These are phyloP conservation scores for Hanseniaspora valbyensis DNA, from an alignment of 805 yeast genomes.

Conservation along the genomic window DNA sequence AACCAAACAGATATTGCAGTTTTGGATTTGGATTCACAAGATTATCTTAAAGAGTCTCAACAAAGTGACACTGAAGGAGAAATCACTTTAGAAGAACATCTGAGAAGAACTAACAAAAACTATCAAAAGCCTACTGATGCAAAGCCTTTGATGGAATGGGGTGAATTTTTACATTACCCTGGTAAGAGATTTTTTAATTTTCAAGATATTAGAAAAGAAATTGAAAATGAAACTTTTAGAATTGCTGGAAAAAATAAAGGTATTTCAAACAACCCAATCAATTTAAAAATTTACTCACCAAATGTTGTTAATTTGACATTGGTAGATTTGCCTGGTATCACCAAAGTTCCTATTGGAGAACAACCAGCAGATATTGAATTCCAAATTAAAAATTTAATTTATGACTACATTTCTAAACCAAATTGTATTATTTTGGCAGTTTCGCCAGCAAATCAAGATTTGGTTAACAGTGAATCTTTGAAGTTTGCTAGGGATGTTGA, in stretches of 20 bases:
- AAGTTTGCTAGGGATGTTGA: slow-evolving; percentile 96
- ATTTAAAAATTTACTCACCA: slow-evolving; percentile 85
- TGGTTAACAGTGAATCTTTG: slow-evolving; percentile 93
- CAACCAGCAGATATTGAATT: slow-evolving; percentile 95
- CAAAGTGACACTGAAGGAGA: slow-evolving; percentile 19
- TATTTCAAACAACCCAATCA: slow-evolving; percentile 84
- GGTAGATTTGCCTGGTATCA: slow-evolving; percentile 93
- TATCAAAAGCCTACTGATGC: slow-evolving; percentile 7
- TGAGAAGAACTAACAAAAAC: slow-evolving; percentile 31
- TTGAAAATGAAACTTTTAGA: slow-evolving; percentile 77
- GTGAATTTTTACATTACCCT: slow-evolving; percentile 89
- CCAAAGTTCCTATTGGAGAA: slow-evolving; percentile 98
- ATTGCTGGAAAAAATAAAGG: slow-evolving; percentile 68
- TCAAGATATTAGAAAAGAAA: slow-evolving; percentile 79
- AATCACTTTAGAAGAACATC: slow-evolving; percentile 56
- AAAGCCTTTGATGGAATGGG: slow-evolving; percentile 58
- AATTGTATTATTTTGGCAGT: slow-evolving; percentile 91
- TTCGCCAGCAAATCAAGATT: slow-evolving; percentile 90
- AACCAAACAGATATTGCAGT: slow-evolving; percentile 29
- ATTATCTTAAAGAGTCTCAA: slow-evolving; percentile 17
- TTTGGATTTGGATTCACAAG: slow-evolving; percentile 29
- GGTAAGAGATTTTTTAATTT: slow-evolving; percentile 79
- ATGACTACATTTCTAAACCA: slow-evolving; percentile 89
- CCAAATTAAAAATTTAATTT: slow-evolving; percentile 83
- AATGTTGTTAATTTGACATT: slow-evolving; percentile 86